These are phyloP conservation scores for Malassezia slooffiae DNA, from an alignment of 1,284 basidiomycete genomes.

Conservation along the genomic window DNA sequence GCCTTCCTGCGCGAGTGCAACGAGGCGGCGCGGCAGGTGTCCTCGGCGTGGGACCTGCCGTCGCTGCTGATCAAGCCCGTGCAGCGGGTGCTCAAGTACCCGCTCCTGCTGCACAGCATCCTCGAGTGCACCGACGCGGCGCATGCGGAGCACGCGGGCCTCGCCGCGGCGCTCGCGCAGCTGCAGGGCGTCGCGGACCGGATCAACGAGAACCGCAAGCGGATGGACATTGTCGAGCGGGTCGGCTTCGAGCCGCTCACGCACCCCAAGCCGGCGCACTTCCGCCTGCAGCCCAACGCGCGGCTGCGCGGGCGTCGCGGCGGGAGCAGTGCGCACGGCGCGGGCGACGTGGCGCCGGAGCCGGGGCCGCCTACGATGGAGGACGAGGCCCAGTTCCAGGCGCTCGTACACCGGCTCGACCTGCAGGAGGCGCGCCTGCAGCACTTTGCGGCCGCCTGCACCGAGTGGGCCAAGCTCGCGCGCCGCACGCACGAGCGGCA, in stretches of 20 bases:
- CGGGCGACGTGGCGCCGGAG: constrained; percentile 14
- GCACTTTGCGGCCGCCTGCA: constrained; percentile 20
- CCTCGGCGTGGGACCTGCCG: constrained; percentile 80
- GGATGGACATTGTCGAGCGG: constrained; percentile 60
- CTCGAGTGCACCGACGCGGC: constrained; percentile 56
- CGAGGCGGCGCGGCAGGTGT: constrained; percentile 22
- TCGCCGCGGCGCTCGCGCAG: constrained; percentile 57
- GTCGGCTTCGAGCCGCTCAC: constrained; percentile 8
- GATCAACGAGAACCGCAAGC: constrained; percentile 73
- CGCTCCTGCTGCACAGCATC: constrained; percentile 68
- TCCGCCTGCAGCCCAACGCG: constrained; percentile 22
- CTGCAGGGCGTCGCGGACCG: constrained; percentile 69
- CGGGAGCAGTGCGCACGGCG: constrained; percentile 26
- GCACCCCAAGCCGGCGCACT: constrained; percentile 1
- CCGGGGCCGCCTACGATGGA: constrained; percentile 22
- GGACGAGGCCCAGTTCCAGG: constrained; percentile 19
- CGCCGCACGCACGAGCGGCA: constrained; percentile 22
- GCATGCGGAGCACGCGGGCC: constrained; percentile 62
- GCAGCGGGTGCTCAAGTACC: constrained; percentile 59
- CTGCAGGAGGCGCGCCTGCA: constrained; percentile 19
- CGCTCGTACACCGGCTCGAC: constrained; percentile 19
- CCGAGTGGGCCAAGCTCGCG: constrained; percentile 21
- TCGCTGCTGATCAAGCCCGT: constrained; percentile 66
- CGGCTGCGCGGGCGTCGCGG: constrained; percentile 28
- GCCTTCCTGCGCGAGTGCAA: constrained; percentile 47